Evolutionary conservation across 495 filamentous ascomycete species (phyloP).

Genomic region (Staphylotrichum longicolle): DNA sequence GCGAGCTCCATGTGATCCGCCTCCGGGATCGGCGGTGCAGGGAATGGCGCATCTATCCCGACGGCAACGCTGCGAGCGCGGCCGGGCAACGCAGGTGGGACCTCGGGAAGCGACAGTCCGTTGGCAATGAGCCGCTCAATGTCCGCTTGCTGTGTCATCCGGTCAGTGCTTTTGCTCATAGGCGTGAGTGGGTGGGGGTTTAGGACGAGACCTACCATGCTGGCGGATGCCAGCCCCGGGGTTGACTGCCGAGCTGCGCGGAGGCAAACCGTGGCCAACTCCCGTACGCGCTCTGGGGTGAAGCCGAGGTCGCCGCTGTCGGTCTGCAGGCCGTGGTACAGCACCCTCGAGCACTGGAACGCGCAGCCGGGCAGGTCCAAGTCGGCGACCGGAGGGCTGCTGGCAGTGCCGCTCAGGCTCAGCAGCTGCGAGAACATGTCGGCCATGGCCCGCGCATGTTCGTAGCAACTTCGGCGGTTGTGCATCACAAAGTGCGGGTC

Average conservation of each 20-base stretch:
- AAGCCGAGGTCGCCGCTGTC: constrained; percentile 24
- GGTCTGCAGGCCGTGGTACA: constrained; percentile 39
- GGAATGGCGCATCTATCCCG: constrained; percentile 23
- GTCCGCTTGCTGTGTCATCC: constrained; percentile 38
- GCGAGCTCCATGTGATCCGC: constrained; percentile 6
- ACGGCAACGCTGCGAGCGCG: constrained; percentile 13
- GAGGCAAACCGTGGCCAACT: constrained; percentile 32
- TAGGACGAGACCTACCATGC: constrained; percentile 38
- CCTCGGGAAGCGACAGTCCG: constrained; percentile 29
- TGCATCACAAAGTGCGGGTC: constrained; percentile 41
- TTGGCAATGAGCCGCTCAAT: constrained; percentile 45
- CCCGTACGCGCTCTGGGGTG: constrained; percentile 31
- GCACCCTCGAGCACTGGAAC: constrained; percentile 46
- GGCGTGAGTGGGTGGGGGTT: background rate
- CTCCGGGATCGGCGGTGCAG: background rate
- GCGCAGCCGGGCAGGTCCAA: constrained; percentile 49
- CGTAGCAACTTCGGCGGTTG: constrained; percentile 43
- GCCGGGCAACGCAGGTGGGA: constrained; percentile 2
- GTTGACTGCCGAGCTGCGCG: constrained; percentile 30
- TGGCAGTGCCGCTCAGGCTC: constrained; percentile 33
- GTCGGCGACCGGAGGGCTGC: constrained; percentile 44
- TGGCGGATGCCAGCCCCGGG: constrained; percentile 35
- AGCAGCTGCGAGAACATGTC: constrained; percentile 48
- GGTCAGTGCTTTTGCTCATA: constrained; percentile 17
- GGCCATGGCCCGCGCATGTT: constrained; percentile 48